A percentile compares a stretch with the other conserved stretches of the same genome.
Conservation (phyloP, 352 stramenopile genomes). For the Phytophthora pisi region DNA sequence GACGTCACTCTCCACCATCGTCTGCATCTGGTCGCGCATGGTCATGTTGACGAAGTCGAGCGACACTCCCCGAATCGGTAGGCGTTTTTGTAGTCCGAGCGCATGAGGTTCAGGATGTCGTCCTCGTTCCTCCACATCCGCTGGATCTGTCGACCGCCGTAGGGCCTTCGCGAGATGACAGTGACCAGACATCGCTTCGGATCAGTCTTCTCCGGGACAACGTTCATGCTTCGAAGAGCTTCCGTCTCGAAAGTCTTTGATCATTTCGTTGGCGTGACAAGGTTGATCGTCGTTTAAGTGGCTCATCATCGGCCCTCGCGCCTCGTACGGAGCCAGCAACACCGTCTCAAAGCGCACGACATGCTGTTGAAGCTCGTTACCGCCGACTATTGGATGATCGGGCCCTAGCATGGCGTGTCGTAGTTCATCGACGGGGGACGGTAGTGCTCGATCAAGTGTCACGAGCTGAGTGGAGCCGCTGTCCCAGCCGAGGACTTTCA, state of each 20-base stretch:
- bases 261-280: slow-evolving; percentile 20
- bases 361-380: slow-evolving; percentile 16
- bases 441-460: slow-evolving; percentile 32
- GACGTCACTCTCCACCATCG: slow-evolving; percentile 57
- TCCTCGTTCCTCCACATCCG: slow-evolving; percentile 61
- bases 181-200: slow-evolving; percentile 33
- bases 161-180: slow-evolving; percentile 50
- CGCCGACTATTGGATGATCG: slow-evolving; percentile 10
- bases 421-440: slow-evolving; percentile 10
- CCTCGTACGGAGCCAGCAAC: slow-evolving; percentile 38
- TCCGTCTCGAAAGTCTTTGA: slow-evolving; percentile 14
- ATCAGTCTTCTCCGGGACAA: slow-evolving; percentile 4
- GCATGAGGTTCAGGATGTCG: slow-evolving; percentile 39
- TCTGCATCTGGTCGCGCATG: slow-evolving; percentile 55
- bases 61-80: slow-evolving; percentile 29
- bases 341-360: slow-evolving; percentile 31
- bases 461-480: slow-evolving; percentile 3
- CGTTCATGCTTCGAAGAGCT: slow-evolving; percentile 25
- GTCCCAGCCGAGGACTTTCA: slow-evolving; percentile 23
- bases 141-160: slow-evolving; percentile 43
- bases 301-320: slow-evolving; percentile 38
- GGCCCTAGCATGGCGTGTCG: slow-evolving; percentile 19
- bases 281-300: slow-evolving; percentile 42
- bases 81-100: slow-evolving; percentile 27
- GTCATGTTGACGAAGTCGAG: slow-evolving; percentile 58